These are phyloP conservation scores for Albizia julibrissin DNA, from an alignment of 306 rosid genomes.

Conservation along the genomic window DNA sequence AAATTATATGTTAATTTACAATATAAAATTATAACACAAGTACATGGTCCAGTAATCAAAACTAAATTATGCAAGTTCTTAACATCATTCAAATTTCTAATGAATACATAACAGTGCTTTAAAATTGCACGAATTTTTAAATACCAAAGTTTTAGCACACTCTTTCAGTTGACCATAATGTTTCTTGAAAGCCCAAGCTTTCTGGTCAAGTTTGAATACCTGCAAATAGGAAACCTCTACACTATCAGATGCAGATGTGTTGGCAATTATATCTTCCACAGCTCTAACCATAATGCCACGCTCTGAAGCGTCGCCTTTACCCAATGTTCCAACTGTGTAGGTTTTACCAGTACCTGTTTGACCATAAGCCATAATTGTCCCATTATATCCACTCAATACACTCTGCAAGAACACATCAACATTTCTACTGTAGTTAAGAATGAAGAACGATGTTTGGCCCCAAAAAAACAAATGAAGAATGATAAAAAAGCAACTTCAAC, in stretches of 20 bases:
- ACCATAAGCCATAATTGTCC: conserved; percentile 81
- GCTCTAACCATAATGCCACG: conserved; percentile 77
- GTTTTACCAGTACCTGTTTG: conserved; percentile 84
- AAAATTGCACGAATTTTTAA: neutral
- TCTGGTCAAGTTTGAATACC: conserved; percentile 40
- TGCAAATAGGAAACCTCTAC: conserved; percentile 69
- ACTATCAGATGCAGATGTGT: conserved; percentile 47
- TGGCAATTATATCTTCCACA: conserved; percentile 58
- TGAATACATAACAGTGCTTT: neutral
- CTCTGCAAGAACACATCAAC: conserved; percentile 52
- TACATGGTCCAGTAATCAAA: neutral
- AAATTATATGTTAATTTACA: no score
- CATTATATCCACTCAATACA: conserved; percentile 70
- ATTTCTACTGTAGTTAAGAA: conserved; percentile 5
- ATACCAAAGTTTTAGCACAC: neutral
- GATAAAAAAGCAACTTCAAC: neutral
- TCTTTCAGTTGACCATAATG: neutral
- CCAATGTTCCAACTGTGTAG: conserved; percentile 67
- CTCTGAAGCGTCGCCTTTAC: conserved; percentile 59
- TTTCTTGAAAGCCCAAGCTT: neutral
- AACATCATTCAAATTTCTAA: neutral
- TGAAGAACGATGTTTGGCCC: neutral
- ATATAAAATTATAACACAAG: no score
- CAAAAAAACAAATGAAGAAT: neutral
- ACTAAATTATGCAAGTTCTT: neutral